These are phyloP conservation scores for Cinnamomum micranthum DNA, from an alignment of 164 flowering plant genomes.

Conservation along the genomic window DNA sequence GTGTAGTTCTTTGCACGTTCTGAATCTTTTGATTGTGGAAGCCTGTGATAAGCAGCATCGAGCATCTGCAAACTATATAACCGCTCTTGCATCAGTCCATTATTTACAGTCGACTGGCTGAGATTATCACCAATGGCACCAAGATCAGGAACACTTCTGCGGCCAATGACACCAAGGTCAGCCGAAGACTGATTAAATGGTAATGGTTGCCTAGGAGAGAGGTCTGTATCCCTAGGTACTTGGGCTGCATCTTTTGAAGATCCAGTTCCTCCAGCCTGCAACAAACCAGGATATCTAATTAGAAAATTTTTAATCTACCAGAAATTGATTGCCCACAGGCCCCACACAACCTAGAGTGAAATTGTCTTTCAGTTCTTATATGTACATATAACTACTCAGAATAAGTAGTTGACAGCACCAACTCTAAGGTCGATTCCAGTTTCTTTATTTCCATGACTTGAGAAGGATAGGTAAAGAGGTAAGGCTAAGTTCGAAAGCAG, in stretches of 20 bases:
- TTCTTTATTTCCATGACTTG: not conserved
- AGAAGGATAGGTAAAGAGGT: not conserved
- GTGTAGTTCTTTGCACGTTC: constrained; percentile 81
- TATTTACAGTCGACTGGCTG: constrained; percentile 37
- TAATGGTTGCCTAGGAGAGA: constrained; percentile 83
- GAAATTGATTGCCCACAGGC: too few relatives aligned
- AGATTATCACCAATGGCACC: constrained; percentile 91
- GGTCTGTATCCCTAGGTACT: constrained; percentile 58
- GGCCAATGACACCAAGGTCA: constrained; percentile 88
- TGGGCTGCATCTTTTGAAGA: constrained; percentile 54
- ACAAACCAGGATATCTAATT: not conserved
- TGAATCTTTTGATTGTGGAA: constrained; percentile 95
- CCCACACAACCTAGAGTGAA: too few relatives aligned
- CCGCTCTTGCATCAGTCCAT: constrained; percentile 77
- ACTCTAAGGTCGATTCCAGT: not conserved
- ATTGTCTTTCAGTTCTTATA: not conserved
- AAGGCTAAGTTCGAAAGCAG: too few relatives aligned
- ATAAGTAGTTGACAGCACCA: not conserved
- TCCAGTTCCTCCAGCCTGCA: constrained; percentile 58
- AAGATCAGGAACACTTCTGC: constrained; percentile 87
- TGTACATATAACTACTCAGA: not conserved
- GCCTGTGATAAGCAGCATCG: constrained; percentile 77
- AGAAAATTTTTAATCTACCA: too few relatives aligned
- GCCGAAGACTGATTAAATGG: constrained; percentile 64
- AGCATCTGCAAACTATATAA: constrained; percentile 78